Evolutionary conservation across 306 rosid species (phyloP).

Genomic region (Citrullus colocynthis): DNA sequence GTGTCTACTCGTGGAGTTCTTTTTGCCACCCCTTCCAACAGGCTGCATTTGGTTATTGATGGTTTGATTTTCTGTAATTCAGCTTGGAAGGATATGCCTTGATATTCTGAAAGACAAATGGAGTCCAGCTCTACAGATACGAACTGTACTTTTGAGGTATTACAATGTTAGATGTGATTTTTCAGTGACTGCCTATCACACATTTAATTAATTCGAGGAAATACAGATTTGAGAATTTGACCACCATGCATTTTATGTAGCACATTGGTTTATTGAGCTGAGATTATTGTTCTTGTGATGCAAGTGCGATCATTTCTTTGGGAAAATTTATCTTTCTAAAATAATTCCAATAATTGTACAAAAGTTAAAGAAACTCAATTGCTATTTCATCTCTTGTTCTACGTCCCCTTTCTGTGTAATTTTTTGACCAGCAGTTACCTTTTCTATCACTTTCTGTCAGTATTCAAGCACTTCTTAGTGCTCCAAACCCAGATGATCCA

Average conservation of each 20-base stretch:
- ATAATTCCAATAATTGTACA: background rate
- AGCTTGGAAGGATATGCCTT: slow-evolving; percentile 22
- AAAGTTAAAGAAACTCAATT: background rate
- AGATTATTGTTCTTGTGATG: background rate
- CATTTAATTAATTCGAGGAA: background rate
- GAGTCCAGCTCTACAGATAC: slow-evolving; percentile 20
- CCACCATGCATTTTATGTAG: background rate
- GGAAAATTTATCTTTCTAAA: background rate
- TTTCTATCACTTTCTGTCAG: slow-evolving; percentile 21
- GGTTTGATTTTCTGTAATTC: background rate
- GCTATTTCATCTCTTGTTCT: background rate
- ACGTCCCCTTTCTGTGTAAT: background rate
- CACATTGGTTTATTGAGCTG: background rate
- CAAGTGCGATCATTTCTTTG: background rate
- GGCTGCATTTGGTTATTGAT: background rate
- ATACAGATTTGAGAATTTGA: background rate
- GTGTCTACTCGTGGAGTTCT: background rate
- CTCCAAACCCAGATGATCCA: slow-evolving; percentile 96
- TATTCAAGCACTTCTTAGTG: slow-evolving; percentile 95
- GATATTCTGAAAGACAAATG: slow-evolving; percentile 22
- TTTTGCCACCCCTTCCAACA: background rate
- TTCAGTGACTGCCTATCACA: background rate
- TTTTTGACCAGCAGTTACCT: background rate
- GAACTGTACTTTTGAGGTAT: slow-evolving; percentile 20
- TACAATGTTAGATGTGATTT: background rate